phyloP scores from a whole-genome alignment of 768 basidiomycete species.

The Amylocystis lapponica region DNA sequence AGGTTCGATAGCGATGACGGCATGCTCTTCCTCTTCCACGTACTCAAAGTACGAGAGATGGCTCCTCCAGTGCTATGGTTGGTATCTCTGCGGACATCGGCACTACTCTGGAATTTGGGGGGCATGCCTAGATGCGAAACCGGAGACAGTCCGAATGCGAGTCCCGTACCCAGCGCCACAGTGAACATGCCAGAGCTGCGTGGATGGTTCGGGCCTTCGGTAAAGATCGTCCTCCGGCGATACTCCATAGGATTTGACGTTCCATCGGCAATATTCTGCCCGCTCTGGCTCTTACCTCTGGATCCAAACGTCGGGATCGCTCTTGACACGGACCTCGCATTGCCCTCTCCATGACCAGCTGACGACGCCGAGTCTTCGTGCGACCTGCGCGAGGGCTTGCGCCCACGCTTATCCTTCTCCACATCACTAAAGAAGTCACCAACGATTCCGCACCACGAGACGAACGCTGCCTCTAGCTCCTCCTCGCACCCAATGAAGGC shows the following conservation, averaged over 20 bases:
- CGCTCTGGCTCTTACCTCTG: constrained; percentile 1
- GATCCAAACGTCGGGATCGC: not conserved
- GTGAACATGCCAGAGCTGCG: constrained; percentile 20
- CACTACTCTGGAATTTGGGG: not conserved
- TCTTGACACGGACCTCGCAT: not conserved
- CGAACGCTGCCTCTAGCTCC: constrained; percentile 48
- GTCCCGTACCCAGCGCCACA: constrained; percentile 23
- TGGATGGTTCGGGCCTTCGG: constrained; percentile 2
- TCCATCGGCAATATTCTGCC: constrained; percentile 3
- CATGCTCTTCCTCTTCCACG: constrained; percentile 19
- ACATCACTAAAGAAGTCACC: constrained; percentile 32
- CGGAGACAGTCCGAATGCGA: constrained; percentile 18
- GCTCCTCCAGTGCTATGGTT: constrained; percentile 1
- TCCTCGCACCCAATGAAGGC: constrained; percentile 52
- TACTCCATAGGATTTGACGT: not conserved
- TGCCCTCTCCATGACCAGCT: not conserved
- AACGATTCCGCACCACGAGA: constrained; percentile 50
- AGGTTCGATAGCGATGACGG: constrained; percentile 15
- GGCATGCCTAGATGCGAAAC: not conserved
- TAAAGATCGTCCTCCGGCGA: constrained; percentile 10
- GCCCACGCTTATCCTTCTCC: constrained; percentile 5
- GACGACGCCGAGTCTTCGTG: not conserved
- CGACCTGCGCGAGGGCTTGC: constrained; percentile 1
- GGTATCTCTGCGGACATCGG: constrained; percentile 3
- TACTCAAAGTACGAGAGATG: constrained; percentile 13